Conservation (phyloP, 2,329 filamentous ascomycete genomes). For the Reticulascus tulasneorum region DNA sequence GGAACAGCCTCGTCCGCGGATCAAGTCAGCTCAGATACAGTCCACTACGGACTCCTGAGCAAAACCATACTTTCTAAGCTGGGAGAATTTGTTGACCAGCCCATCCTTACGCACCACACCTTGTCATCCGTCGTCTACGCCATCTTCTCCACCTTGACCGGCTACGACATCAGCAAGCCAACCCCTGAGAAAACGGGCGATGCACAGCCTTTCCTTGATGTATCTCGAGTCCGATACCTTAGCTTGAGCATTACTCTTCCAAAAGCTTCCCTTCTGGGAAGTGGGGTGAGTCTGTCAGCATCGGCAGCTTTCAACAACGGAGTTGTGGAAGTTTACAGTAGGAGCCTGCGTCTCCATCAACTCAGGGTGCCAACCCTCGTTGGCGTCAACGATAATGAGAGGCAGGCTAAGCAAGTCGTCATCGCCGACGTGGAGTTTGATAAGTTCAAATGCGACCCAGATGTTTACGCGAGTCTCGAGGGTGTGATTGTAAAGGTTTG, state of each 20-base stretch:
- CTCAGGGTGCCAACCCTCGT: constrained; percentile 64
- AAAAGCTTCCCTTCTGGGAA: constrained; percentile 66
- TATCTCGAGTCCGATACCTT: constrained; percentile 37
- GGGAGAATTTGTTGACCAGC: constrained; percentile 17
- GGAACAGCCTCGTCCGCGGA: constrained; percentile 55
- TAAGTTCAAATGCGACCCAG: constrained; percentile 33
- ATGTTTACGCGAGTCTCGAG: constrained; percentile 56
- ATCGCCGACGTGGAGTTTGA: constrained; percentile 61
- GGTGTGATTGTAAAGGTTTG: constrained; percentile 57
- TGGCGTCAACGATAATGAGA: constrained; percentile 70
- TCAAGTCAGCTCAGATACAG: constrained; percentile 62
- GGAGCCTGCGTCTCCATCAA: constrained; percentile 46
- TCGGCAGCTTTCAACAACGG: constrained; percentile 10
- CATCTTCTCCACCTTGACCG: constrained; percentile 29
- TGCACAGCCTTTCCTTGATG: constrained; percentile 25
- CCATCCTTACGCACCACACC: background rate
- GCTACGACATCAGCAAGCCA: constrained; percentile 11
- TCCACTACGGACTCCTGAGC: constrained; percentile 70
- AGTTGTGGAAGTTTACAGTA: constrained; percentile 12
- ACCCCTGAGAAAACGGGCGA: constrained; percentile 9
- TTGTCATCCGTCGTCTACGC: constrained; percentile 24
- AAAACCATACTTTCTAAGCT: constrained; percentile 57
- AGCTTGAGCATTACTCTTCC: constrained; percentile 54
- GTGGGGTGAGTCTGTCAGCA: constrained; percentile 47
- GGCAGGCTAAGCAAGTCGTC: constrained; percentile 62